These are phyloP conservation scores for Trifolium fragiferum DNA, from an alignment of 306 rosid genomes.

Conservation along the genomic window DNA sequence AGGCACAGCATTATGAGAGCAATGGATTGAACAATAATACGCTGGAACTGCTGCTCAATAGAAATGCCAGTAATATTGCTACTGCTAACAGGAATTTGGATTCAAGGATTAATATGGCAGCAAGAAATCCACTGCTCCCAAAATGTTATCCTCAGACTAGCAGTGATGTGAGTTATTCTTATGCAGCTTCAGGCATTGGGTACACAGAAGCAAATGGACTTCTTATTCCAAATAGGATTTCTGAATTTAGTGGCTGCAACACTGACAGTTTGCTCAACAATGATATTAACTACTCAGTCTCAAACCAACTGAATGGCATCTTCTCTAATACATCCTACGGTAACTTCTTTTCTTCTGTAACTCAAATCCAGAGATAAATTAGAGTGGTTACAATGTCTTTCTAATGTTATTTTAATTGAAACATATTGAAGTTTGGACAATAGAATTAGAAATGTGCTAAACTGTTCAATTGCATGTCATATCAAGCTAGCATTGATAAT, in stretches of 20 bases:
- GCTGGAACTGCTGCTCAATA: conserved; percentile 46
- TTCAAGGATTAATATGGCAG: conserved; percentile 46
- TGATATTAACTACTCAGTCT: conserved; percentile 45
- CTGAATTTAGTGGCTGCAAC: conserved; percentile 45
- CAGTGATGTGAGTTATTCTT: conserved; percentile 35
- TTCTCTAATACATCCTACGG: conserved; percentile 52
- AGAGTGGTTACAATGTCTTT: conserved; percentile 28
- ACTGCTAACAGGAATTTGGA: conserved; percentile 42
- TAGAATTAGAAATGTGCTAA: conserved; percentile 20
- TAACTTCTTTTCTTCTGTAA: conserved; percentile 47
- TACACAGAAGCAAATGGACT: conserved; percentile 40
- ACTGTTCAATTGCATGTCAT: conserved; percentile 34
- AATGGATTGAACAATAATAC: conserved; percentile 42
- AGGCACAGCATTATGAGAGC: conserved; percentile 37
- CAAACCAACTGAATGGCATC: conserved; percentile 47
- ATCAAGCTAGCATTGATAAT: conserved; percentile 20
- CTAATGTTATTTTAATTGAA: conserved; percentile 27
- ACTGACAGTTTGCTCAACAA: conserved; percentile 46
- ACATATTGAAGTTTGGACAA: conserved; percentile 8
- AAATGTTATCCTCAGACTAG: conserved; percentile 38
- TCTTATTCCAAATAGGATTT: conserved; percentile 43
- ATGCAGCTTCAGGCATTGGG: conserved; percentile 35
- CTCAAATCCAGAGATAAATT: conserved; percentile 22
- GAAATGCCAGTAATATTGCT: conserved; percentile 40
- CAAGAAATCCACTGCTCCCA: conserved; percentile 52